Evolutionary conservation across 352 stramenopile genomes (phyloP).

Genomic region (Phytophthora capsici): DNA sequence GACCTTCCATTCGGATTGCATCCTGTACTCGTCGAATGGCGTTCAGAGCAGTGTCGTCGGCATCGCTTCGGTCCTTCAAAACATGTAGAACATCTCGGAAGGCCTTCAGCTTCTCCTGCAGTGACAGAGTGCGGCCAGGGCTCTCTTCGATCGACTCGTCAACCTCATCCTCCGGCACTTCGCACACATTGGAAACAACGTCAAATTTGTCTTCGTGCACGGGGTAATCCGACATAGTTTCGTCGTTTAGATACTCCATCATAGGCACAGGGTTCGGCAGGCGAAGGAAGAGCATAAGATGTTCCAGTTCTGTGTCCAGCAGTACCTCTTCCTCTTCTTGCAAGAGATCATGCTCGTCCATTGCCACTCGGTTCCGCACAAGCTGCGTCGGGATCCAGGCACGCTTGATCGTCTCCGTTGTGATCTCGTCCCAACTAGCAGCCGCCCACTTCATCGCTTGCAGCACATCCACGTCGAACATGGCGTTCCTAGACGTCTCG

Average conservation of each 20-base stretch:
- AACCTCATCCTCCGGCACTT: conserved; percentile 74
- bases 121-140: conserved; percentile 46
- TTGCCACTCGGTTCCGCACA: conserved; percentile 53
- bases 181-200: conserved; percentile 65
- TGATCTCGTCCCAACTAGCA: conserved; percentile 75
- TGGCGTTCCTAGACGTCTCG: conserved; percentile 48
- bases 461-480: conserved; percentile 73
- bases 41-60: conserved; percentile 60
- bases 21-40: conserved; percentile 71
- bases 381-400: conserved; percentile 70
- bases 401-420: conserved; percentile 69
- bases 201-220: conserved; percentile 89
- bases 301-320: conserved; percentile 68
- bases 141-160: conserved; percentile 58
- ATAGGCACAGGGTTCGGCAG: conserved; percentile 66
- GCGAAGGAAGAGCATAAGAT: conserved; percentile 71
- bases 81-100: conserved; percentile 82
- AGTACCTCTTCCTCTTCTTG: conserved; percentile 68
- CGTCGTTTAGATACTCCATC: conserved; percentile 77
- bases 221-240: conserved; percentile 67
- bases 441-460: conserved; percentile 84
- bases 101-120: conserved; percentile 83
- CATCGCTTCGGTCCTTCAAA: conserved; percentile 73
- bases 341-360: conserved; percentile 55
- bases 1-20: conserved; percentile 58